Conservation (phyloP, 139 green algal genomes). For the Chlamydomonas sp. region DNA sequence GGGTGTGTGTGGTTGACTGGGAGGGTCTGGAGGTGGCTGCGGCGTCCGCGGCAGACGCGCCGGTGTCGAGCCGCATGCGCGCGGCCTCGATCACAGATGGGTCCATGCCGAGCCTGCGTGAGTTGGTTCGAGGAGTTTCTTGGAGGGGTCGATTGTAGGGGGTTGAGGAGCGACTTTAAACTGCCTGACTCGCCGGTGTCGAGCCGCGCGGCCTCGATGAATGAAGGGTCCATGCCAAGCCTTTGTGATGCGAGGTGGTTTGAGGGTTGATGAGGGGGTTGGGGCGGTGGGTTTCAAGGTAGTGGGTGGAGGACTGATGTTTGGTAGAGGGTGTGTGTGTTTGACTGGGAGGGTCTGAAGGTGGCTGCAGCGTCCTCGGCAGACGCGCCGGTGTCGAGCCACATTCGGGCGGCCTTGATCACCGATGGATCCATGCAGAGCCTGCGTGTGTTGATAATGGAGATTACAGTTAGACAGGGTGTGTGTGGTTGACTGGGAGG, state of each 20-base stretch:
- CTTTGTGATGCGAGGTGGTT: too few species aligned
- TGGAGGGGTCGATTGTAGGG: too few species aligned
- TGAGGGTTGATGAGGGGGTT: not conserved
- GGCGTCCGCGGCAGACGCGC: too few species aligned
- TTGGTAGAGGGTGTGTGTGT: too few species aligned
- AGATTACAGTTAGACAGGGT: not conserved
- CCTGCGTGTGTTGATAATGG: constrained; percentile 29
- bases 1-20: not conserved
- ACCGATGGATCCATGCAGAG: constrained; percentile 58
- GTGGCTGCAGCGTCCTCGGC: constrained; percentile 29
- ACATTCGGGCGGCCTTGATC: constrained; percentile 49
- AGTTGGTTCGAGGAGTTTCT: too few species aligned
- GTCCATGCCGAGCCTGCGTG: not conserved
- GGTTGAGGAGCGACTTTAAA: too few species aligned
- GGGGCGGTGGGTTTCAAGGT: not conserved
- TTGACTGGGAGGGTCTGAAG: too few species aligned
- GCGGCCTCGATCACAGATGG: not conserved
- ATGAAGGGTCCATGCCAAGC: constrained; percentile 51
- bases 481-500: not conserved
- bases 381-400: constrained; percentile 40
- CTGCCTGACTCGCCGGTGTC: too few species aligned
- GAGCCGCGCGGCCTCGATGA: constrained; percentile 64
- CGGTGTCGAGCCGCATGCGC: too few species aligned
- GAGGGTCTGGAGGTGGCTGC: too few species aligned
- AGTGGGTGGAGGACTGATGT: too few species aligned